A percentile compares a stretch with the other conserved stretches of the same genome.
These are phyloP conservation scores for Penicillium psychrosexuale DNA, from an alignment of 2,329 filamentous ascomycete species.

Conservation along the genomic window DNA sequence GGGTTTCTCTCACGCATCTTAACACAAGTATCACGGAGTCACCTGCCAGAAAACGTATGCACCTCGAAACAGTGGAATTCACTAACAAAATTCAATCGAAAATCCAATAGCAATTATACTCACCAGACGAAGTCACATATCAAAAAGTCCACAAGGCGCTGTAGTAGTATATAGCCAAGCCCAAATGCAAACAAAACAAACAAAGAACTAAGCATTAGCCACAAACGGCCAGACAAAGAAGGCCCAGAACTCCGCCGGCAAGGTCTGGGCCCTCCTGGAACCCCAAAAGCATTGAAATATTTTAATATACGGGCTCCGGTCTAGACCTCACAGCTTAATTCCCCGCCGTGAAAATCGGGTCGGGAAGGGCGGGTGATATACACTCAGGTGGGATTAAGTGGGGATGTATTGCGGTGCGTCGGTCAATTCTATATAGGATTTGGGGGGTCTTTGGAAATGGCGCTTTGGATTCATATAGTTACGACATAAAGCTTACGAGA, in stretches of 20 bases:
- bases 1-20: too few relatives aligned
- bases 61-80: too few relatives aligned
- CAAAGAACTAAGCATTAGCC: not conserved
- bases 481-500: not conserved
- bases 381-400: not conserved
- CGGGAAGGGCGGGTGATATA: not conserved
- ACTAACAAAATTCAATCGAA: too few relatives aligned
- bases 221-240: conserved; percentile 14
- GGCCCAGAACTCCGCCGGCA: conserved; percentile 28
- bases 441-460: not conserved
- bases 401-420: not conserved
- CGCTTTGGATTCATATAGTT: not conserved
- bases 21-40: too few relatives aligned
- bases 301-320: conserved; percentile 18
- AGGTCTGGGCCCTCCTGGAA: conserved; percentile 33
- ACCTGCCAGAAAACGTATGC: too few relatives aligned
- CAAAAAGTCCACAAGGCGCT: too few relatives aligned
- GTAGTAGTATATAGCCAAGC: too few relatives aligned
- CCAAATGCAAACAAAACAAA: not conserved
- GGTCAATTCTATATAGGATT: not conserved
- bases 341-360: not conserved
- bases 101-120: too few relatives aligned
- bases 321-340: conserved; percentile 22
- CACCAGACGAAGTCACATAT: too few relatives aligned
- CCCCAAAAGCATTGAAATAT: conserved; percentile 13